These are phyloP conservation scores for Penicillium lividum DNA, from an alignment of 495 filamentous ascomycete genomes.

Conservation along the genomic window DNA sequence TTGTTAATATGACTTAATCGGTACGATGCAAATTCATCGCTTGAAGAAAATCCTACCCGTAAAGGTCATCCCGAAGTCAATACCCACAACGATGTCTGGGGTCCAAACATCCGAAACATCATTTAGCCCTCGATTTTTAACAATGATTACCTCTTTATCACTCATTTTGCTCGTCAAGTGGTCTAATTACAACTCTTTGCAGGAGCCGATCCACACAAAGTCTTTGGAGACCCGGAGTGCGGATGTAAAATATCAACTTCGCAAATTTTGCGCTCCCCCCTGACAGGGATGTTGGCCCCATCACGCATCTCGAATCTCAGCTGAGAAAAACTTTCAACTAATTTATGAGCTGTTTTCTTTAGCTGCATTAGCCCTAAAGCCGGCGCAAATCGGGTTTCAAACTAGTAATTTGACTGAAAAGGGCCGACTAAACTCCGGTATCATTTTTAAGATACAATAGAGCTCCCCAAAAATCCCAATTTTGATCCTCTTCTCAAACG, in stretches of 20 bases:
- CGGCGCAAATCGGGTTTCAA: not conserved
- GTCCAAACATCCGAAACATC: slow-evolving; percentile 12
- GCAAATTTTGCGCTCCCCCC: not conserved
- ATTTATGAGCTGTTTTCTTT: not conserved
- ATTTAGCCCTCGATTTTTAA: not conserved
- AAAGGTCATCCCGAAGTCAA: slow-evolving; percentile 65
- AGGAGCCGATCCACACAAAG: not conserved
- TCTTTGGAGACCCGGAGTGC: not conserved
- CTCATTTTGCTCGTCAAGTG: slow-evolving; percentile 12
- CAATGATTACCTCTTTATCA: slow-evolving; percentile 25
- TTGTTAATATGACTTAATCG: not conserved
- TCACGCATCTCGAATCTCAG: not conserved
- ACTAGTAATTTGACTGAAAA: not conserved
- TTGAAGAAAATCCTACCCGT: slow-evolving; percentile 44
- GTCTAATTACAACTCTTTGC: not conserved
- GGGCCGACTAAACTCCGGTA: not conserved
- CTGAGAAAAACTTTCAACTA: not conserved
- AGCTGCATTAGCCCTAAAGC: not conserved
- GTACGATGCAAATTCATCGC: not conserved
- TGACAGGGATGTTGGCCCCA: not conserved
- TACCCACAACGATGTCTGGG: slow-evolving; percentile 58
- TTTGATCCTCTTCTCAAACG: not conserved
- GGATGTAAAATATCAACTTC: not conserved
- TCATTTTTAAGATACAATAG: not conserved
- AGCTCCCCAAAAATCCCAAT: not conserved